These are phyloP conservation scores for Pythium dissimile DNA, from an alignment of 352 stramenopile genomes.

Conservation along the genomic window DNA sequence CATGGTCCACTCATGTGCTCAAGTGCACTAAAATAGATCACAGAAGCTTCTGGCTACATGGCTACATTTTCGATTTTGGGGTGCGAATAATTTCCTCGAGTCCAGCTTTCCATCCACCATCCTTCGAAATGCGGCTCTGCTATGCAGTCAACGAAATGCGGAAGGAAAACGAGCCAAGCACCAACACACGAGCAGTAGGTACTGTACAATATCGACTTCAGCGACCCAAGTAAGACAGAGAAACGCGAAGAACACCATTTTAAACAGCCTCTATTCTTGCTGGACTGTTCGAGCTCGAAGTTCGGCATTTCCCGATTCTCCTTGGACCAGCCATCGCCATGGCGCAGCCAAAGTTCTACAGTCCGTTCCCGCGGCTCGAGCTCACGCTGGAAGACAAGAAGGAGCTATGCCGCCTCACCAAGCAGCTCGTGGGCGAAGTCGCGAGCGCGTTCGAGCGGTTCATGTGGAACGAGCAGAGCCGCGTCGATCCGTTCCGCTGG, in stretches of 20 bases:
- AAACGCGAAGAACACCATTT: no score
- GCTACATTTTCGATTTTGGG: slow-evolving; percentile 2
- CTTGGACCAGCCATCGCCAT: no score
- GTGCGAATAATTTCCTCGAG: background rate
- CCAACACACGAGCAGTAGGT: background rate
- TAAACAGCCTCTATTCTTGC: no score
- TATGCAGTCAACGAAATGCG: slow-evolving; percentile 1
- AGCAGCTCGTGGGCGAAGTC: slow-evolving; percentile 50
- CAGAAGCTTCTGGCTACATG: background rate
- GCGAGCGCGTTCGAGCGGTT: slow-evolving; percentile 50
- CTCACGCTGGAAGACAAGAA: slow-evolving; percentile 50
- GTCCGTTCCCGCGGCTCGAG: slow-evolving; percentile 45
- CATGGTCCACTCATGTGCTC: no score
- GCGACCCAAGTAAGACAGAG: no score
- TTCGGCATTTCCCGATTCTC: no score
- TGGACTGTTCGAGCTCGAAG: no score
- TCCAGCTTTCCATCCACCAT: background rate
- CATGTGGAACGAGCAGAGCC: slow-evolving; percentile 33
- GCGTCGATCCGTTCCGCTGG: slow-evolving; percentile 41
- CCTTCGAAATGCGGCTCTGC: background rate
- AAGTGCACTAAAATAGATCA: background rate
- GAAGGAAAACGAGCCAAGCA: slow-evolving; percentile 15
- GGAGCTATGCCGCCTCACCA: slow-evolving; percentile 43
- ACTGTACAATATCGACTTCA: no score
- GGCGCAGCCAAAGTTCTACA: slow-evolving; percentile 34